Evolutionary conservation across 2,329 filamentous ascomycete genomes (phyloP).

Genomic region (Mariannaea elegans): DNA sequence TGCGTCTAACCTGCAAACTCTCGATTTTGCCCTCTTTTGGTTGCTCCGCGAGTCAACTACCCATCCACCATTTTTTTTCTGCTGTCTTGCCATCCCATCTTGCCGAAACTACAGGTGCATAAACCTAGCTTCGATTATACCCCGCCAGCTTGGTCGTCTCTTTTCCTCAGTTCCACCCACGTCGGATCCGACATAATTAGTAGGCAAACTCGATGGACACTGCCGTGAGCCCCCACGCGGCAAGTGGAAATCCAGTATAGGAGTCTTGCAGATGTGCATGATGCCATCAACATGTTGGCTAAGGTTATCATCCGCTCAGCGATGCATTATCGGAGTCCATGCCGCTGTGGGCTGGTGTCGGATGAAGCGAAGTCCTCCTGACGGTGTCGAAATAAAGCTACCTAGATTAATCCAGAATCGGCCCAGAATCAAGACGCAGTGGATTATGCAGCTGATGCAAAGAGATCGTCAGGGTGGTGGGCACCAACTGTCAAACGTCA

Average conservation of each 20-base stretch:
- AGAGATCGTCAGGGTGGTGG: constrained; percentile 4
- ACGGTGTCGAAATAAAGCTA: constrained; percentile 10
- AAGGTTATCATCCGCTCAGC: neutral
- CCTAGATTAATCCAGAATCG: neutral
- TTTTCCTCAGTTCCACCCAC: neutral
- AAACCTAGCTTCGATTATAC: constrained; percentile 24
- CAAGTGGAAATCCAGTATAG: constrained; percentile 4
- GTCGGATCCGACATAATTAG: constrained; percentile 14
- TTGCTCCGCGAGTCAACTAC: constrained; percentile 17
- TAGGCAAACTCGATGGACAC: neutral
- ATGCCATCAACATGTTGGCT: constrained; percentile 9
- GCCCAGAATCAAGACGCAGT: constrained; percentile 5
- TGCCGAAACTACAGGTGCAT: constrained; percentile 24
- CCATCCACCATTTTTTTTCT: constrained; percentile 11
- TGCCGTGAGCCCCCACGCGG: constrained; percentile 19
- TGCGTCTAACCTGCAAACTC: constrained; percentile 10
- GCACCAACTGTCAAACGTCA: neutral
- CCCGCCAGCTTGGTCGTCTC: constrained; percentile 12
- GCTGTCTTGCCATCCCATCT: constrained; percentile 17
- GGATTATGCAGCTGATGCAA: neutral
- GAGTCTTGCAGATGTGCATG: constrained; percentile 8
- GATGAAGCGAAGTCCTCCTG: constrained; percentile 5
- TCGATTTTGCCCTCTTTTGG: constrained; percentile 4
- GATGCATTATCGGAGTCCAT: neutral
- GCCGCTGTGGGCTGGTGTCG: neutral